Base-by-base conservation (phyloP, 192 early-diverging fungal genomes). In the Fimicolochytrium jonesii region DNA sequence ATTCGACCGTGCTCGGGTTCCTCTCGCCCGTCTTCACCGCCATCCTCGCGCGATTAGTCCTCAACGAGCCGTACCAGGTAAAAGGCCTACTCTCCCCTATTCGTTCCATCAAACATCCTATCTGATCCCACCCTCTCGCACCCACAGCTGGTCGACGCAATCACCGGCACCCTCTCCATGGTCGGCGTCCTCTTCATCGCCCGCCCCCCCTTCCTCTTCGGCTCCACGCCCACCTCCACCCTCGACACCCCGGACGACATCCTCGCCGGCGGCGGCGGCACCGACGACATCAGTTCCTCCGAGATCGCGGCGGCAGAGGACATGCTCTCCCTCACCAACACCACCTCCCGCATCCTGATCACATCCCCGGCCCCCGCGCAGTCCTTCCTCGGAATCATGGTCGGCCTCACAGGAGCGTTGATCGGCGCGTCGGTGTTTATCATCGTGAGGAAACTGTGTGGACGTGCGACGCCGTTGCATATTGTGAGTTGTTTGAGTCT, bases 1-100 rank as follows among this genome's bases (percentile, higher is more conserved):
- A 70, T 28, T 53, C 69, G 25, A 70, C 69, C 13, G 69, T 65
- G 28, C 32, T 70, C 15, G 63, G 69, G 22, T 70, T 70, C 37
- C 41, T 70, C 11, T 51, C 45, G 10, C 69, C 69, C 6, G 36
- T 63, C 7, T 70, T 70, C 35, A 66, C 63, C 7, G 69, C 61
- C 50, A 55, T 70, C 18, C 50, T 70, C 15, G 69, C 69, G 17
- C 28, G 52, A 5, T 29, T 66, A 15, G 32, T 70, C 20, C 36
- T 70, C 26, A 61, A 61, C 26, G 69, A 70, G 26, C 56, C 56
- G 15, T 70, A 63, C 44, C 52, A 42, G 30, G 61, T 64, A 54
- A 55, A 20, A 22, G 48, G 13, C 1, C 30, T 52, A 25, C 10
- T 55, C 22, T 56, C 22, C 36, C 33, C 31, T 18, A 20, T 32